Base-by-base conservation (phyloP, 2,329 filamentous ascomycete genomes). In the Endoconidiophora laricicola region DNA sequence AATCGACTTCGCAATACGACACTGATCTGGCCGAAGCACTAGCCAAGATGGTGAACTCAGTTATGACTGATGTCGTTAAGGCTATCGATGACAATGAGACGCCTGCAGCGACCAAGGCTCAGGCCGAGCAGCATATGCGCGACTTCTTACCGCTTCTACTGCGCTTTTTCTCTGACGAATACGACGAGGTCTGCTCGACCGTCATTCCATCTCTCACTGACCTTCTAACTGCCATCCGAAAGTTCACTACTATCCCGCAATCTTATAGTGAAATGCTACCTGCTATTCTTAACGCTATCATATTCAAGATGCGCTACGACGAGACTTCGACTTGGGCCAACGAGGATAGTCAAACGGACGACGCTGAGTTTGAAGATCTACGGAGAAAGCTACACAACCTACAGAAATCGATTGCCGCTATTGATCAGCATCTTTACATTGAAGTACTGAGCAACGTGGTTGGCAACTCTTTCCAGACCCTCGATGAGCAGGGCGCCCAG, bases 301-400 rank as follows among this genome's bases (percentile, higher is more conserved):
- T 98, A 53, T 73, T 78, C 50, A 98, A 98, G 68, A 95, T 96
- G 87, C 82, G 90, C 61, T 96, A 94, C 60, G 91, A 98, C 59
- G 90, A 95, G 61, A 95, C 90, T 4, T 83, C 85, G 1, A 82
- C 77, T 18, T 96, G 90, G 90, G 90, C 88, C 37, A 81, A 88
- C 52, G 88, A 95, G 61, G 87, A 94, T 58, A 88, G 94, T 58
- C 83, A 94, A 63, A 94, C 87, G 2, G 91, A 96, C 58, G 91
- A 98, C 66, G 91, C 90, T 23, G 91, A 98, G 62, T 98, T 98
- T 58, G 85, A 94, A 60, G 91, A 98, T 58, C 72, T 98, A 49
- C 79, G 93, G 53, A 93, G 94, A 63, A 78, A 86, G 57, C 70
- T 98, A 44, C 86, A 94, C 63, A 81, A 87, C 39, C 70, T 98